These are phyloP conservation scores for Chalciporus sphaerocephalus DNA, from an alignment of 768 basidiomycete genomes.

Conservation along the genomic window DNA sequence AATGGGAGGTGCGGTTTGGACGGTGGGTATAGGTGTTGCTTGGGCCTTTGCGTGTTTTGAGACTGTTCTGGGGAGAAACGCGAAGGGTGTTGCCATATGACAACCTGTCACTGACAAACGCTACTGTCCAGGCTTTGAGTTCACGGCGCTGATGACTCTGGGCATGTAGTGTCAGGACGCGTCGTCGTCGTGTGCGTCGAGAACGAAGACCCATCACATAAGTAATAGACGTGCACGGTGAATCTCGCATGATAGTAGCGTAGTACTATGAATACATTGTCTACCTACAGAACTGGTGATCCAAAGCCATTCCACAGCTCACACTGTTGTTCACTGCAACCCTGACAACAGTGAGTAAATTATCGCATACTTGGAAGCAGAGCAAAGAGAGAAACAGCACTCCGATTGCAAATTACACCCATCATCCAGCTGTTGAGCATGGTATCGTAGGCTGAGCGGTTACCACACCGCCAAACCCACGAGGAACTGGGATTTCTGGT, in stretches of 20 bases:
- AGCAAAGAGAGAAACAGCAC: neutral
- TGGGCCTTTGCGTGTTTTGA: conserved; percentile 31
- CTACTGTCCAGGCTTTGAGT: too few species aligned
- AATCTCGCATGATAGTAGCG: too few species aligned
- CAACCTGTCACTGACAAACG: too few species aligned
- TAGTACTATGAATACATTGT: too few species aligned
- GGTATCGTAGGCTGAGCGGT: conserved; percentile 15
- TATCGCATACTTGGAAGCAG: neutral
- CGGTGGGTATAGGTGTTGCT: conserved; percentile 11
- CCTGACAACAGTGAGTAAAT: neutral
- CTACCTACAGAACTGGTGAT: too few species aligned
- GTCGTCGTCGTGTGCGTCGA: too few species aligned
- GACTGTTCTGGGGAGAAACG: conserved; percentile 48
- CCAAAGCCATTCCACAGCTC: too few species aligned
- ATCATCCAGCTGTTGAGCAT: conserved; percentile 18
- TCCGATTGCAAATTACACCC: conserved; percentile 31
- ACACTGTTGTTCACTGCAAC: too few species aligned
- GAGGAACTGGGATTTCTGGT: neutral
- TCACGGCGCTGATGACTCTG: too few species aligned
- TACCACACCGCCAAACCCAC: conserved; percentile 12
- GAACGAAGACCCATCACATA: too few species aligned
- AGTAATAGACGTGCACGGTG: too few species aligned
- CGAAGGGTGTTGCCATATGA: conserved; percentile 30
- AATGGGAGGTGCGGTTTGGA: conserved; percentile 8
- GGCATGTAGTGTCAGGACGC: too few species aligned